phyloP scores from a whole-genome alignment of 805 yeast species.

The Nakazawaea siamensis region DNA sequence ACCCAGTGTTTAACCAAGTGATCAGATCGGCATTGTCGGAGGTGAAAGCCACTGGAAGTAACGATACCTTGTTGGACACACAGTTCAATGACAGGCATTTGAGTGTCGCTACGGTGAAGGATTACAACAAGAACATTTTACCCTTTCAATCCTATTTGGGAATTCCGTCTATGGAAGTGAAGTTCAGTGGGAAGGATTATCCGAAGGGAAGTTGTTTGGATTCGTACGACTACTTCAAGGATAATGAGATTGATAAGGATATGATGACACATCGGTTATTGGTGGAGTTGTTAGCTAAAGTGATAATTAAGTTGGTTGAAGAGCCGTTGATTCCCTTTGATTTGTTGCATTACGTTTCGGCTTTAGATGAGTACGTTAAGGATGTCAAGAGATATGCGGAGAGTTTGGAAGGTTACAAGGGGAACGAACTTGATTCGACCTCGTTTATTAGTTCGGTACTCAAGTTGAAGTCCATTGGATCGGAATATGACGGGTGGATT shows the following conservation, averaged over 20 bases:
- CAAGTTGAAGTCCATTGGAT: slow-evolving; percentile 34
- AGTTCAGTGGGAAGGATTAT: slow-evolving; percentile 31
- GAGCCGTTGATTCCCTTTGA: slow-evolving; percentile 71
- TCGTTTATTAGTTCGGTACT: slow-evolving; percentile 21
- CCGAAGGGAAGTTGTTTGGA: slow-evolving; percentile 60
- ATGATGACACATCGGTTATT: slow-evolving; percentile 49
- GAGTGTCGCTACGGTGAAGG: slow-evolving; percentile 7
- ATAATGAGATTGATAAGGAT: slow-evolving; percentile 41
- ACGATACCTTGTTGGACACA: slow-evolving; percentile 15
- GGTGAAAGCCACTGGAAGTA: slow-evolving; percentile 18
- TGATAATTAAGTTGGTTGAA: slow-evolving; percentile 57
- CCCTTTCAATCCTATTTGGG: slow-evolving; percentile 62
- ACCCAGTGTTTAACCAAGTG: slow-evolving; percentile 53
- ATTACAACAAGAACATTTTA: slow-evolving; percentile 48
- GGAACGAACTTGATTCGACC: slow-evolving; percentile 16
- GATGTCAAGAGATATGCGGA: slow-evolving; percentile 37
- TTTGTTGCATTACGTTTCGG: slow-evolving; percentile 35
- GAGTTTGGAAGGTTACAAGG: slow-evolving; percentile 8
- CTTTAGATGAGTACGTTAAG: slow-evolving; percentile 32
- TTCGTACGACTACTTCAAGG: slow-evolving; percentile 45
- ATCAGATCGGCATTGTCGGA: slow-evolving; percentile 32
- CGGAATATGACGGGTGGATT: slow-evolving; percentile 45
- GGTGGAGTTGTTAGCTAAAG: slow-evolving; percentile 43
- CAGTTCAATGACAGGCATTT: slow-evolving; percentile 11
- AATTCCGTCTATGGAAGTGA: slow-evolving; percentile 59